phyloP scores from a whole-genome alignment of 768 basidiomycete species.

The Mycena indigotica region DNA sequence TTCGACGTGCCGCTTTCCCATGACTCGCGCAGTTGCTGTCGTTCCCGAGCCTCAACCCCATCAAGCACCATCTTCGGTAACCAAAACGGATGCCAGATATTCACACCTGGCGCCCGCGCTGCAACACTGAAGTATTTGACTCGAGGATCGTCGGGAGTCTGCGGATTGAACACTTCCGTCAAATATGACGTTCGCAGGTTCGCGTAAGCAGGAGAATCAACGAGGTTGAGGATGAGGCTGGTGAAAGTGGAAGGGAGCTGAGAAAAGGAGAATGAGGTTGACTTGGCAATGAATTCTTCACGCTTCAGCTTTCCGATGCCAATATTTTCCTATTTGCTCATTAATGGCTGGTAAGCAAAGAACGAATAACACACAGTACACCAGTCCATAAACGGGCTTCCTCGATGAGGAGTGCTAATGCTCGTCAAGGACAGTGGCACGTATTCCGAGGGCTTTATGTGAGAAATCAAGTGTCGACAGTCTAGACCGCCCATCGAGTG shows the following conservation, averaged over 20 bases:
- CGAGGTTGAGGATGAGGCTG: conserved; percentile 79
- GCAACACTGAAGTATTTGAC: conserved; percentile 95
- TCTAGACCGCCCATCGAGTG: conserved; percentile 99
- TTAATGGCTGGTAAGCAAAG: conserved; percentile 3
- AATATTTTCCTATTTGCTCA: conserved; percentile 69
- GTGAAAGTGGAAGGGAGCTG: conserved; percentile 83
- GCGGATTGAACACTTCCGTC: conserved; percentile 78
- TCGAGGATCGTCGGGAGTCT: conserved; percentile 72
- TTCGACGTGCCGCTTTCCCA: conserved; percentile 34
- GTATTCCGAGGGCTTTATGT: conserved; percentile 80
- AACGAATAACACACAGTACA: conserved; percentile 64
- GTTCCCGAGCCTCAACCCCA: conserved; percentile 68
- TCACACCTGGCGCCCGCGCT: conserved; percentile 65
- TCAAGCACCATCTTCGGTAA: conserved; percentile 94
- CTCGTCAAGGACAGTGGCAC: conserved; percentile 85
- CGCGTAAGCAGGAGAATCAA: conserved; percentile 96
- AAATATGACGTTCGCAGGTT: conserved; percentile 88
- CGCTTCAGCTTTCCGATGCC: conserved; percentile 77
- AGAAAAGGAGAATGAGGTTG: conserved; percentile 53
- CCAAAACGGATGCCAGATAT: conserved; percentile 95
- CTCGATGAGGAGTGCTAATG: conserved; percentile 91
- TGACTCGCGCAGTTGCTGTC: conserved; percentile 42
- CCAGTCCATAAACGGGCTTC: conserved; percentile 99
- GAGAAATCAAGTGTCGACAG: conserved; percentile 88
- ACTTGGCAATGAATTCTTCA: conserved; percentile 36